phyloP scores from a whole-genome alignment of 139 green algal species.

The Closterium sp. region DNA sequence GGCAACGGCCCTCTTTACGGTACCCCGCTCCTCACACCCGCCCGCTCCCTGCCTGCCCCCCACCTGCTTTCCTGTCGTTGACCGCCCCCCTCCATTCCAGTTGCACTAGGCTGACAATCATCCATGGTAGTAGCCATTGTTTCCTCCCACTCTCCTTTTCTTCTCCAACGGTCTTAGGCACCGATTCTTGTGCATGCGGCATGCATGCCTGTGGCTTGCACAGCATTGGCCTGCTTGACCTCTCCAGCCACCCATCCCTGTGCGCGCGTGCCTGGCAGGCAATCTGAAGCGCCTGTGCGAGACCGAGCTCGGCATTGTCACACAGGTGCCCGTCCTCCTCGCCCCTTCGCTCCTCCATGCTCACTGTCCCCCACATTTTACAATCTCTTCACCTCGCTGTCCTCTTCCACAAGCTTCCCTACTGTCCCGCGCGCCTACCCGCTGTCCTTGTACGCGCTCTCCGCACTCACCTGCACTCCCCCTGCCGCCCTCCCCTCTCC shows the following conservation, averaged over 20 bases:
- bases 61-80: not conserved
- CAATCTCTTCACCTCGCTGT: too few species aligned
- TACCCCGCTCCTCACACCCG: not conserved
- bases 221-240: not conserved
- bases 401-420: too few species aligned
- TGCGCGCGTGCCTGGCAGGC: constrained; percentile 18
- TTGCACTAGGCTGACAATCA: not conserved
- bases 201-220: constrained; percentile 14
- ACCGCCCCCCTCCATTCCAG: not conserved
- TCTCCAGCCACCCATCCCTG: too few species aligned
- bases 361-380: too few species aligned
- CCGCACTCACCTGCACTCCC: not conserved
- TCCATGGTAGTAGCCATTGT: not conserved
- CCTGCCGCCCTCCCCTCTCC: not conserved
- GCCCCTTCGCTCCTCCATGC: not conserved
- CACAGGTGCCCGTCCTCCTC: not conserved
- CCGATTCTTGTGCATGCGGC: constrained; percentile 11
- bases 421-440: too few species aligned
- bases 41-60: too few species aligned
- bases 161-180: not conserved
- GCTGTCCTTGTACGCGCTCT: not conserved
- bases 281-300: constrained; percentile 37
- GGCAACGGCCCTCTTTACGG: not conserved
- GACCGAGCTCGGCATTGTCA: constrained; percentile 20
- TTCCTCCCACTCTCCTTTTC: not conserved